Percentiles rank a stretch among this genome's conserved stretches.
These are phyloP conservation scores for Mucuna pruriens DNA, from an alignment of 306 rosid species.

Conservation along the genomic window DNA sequence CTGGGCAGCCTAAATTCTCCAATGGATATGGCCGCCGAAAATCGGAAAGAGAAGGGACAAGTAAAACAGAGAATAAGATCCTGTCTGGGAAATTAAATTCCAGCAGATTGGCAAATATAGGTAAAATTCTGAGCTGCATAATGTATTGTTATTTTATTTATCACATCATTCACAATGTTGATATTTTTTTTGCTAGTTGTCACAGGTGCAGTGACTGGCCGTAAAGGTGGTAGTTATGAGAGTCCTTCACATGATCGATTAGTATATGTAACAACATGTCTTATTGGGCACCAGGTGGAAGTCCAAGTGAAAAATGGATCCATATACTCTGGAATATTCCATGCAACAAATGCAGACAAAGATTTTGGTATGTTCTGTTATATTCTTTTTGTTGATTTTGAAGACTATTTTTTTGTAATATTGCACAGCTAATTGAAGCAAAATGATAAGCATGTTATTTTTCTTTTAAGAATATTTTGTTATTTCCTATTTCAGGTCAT, in stretches of 20 bases:
- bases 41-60: constrained; percentile 69
- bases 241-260: constrained; percentile 79
- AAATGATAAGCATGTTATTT: neutral
- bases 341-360: constrained; percentile 71
- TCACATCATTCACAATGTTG: constrained; percentile 12
- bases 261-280: constrained; percentile 66
- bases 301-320: constrained; percentile 90
- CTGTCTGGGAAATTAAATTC: constrained; percentile 67
- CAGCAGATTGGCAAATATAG: constrained; percentile 58
- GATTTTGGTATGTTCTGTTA: constrained; percentile 72
- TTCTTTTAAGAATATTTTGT: neutral
- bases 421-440: constrained; percentile 19
- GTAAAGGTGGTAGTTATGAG: constrained; percentile 58
- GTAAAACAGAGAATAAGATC: constrained; percentile 63
- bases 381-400: constrained; percentile 25
- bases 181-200: constrained; percentile 36
- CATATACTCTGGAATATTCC: constrained; percentile 85
- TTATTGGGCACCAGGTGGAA: constrained; percentile 85
- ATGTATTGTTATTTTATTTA: constrained; percentile 14
- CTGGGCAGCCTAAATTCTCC: constrained; percentile 62
- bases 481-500: neutral
- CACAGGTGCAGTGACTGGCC: constrained; percentile 57
- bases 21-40: constrained; percentile 89
- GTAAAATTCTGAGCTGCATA: constrained; percentile 44
- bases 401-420: neutral